Evolutionary conservation across 352 stramenopile species (phyloP).

Genomic region (Phytophthora pinifolia): DNA sequence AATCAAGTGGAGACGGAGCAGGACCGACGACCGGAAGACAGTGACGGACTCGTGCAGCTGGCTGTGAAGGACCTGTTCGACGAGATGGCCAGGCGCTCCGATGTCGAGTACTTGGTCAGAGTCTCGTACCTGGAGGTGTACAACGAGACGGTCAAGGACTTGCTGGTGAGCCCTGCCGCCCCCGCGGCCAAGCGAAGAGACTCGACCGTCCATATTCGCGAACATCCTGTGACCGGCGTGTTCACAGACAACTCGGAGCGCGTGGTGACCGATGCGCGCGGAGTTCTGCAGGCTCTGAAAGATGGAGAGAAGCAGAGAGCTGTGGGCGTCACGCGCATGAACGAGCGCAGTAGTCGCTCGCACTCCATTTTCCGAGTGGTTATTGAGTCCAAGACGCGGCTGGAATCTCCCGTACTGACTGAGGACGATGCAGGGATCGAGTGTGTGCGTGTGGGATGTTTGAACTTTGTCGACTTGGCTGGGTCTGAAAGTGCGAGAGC

Average conservation of each 20-base stretch:
- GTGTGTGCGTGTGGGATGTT: conserved; percentile 38
- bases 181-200: conserved; percentile 22
- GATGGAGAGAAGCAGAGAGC: conserved; percentile 46
- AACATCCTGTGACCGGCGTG: conserved; percentile 50
- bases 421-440: conserved; percentile 17
- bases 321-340: conserved; percentile 52
- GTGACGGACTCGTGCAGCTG: conserved; percentile 43
- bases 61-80: conserved; percentile 56
- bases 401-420: conserved; percentile 13
- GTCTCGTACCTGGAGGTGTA: conserved; percentile 98
- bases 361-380: conserved; percentile 53
- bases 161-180: conserved; percentile 51
- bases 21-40: conserved; percentile 28
- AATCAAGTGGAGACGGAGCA: conserved; percentile 32
- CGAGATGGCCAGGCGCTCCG: conserved; percentile 44
- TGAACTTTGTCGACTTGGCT: conserved; percentile 93
- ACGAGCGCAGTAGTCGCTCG: conserved; percentile 56
- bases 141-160: conserved; percentile 95
- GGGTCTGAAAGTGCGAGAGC: conserved; percentile 93
- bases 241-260: conserved; percentile 54
- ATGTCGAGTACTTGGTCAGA: conserved; percentile 86
- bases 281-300: conserved; percentile 39
- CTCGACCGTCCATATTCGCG: conserved; percentile 37
- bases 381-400: conserved; percentile 39
- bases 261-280: conserved; percentile 38